Evolutionary conservation across 345 rosid genomes (phyloP), one percentile per base, ranked within the genome.

Genomic region (Populus deltoides): DNA sequence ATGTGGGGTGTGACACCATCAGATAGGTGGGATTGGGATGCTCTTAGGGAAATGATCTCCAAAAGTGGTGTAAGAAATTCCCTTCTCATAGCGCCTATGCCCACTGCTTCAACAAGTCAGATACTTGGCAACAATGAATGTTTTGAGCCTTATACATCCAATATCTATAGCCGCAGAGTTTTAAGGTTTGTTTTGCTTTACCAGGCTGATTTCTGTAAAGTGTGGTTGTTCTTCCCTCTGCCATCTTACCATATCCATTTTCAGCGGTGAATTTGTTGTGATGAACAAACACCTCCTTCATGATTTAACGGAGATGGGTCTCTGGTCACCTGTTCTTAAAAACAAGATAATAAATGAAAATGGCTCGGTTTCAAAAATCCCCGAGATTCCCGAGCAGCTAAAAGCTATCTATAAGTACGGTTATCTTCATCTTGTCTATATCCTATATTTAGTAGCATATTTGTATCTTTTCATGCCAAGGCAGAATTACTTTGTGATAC

Each of bases 271-370:
- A 76, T 94, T 91, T 71, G 90, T 94, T 66, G 97, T 90, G 35
- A 97, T 93, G 86, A 94, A 94, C 88, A 91, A 93, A 76, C 98
- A 94, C 88, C 97, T 94, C 77, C 97, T 94, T 78, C 93, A 93
- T 73, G 97, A 94, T 83, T 75, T 94, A 74, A 91, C 97, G 5
- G 98, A 94, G 82, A 87, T 90, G 92, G 94, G 97, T 74, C 81
- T 93, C 17, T 94, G 97, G 98, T 86, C 93, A 65, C 94, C 94
- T 38, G 67, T 85, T 17, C 53, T 94, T 13, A 94, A 92, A 81
- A 90, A 92, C 86, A 87, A 87, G 78, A 87, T 94, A 71, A 89
- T 94, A 72, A 77, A 85, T 53, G 90, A 89, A 53, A 81, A 88
- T 76, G 98, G 98, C 41, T 94, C 96, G 68, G 89, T 92, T 75